These are phyloP conservation scores for Daldinia loculata DNA, from an alignment of 495 filamentous ascomycete genomes.

Conservation along the genomic window DNA sequence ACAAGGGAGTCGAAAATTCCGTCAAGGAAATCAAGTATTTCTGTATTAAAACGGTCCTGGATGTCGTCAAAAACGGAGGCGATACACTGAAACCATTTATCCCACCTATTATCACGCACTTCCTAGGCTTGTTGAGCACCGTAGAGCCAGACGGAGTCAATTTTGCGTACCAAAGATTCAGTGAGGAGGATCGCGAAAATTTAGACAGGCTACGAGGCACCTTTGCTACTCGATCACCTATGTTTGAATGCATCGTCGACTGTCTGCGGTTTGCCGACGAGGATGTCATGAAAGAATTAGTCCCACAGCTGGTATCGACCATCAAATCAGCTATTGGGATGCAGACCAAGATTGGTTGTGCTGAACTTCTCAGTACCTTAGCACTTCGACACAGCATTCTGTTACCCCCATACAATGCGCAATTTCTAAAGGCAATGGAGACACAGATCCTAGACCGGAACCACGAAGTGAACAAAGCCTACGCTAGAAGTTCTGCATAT, in stretches of 20 bases:
- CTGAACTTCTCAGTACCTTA: conserved; percentile 84
- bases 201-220: conserved; percentile 85
- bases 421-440: conserved; percentile 77
- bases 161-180: conserved; percentile 88
- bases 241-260: conserved; percentile 92
- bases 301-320: conserved; percentile 73
- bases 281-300: conserved; percentile 74
- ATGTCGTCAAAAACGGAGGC: conserved; percentile 87
- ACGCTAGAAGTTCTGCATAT: conserved; percentile 87
- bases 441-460: conserved; percentile 88
- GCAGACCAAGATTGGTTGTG: conserved; percentile 91
- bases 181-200: conserved; percentile 82
- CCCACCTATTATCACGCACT: conserved; percentile 79
- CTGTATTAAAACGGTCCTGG: conserved; percentile 76
- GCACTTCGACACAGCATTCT: conserved; percentile 77
- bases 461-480: conserved; percentile 85
- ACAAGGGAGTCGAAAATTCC: conserved; percentile 84
- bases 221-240: conserved; percentile 83
- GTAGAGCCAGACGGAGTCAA: conserved; percentile 88
- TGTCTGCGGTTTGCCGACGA: conserved; percentile 87
- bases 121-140: conserved; percentile 81
- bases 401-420: conserved; percentile 78
- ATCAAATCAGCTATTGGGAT: conserved; percentile 88
- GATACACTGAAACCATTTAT: conserved; percentile 79
- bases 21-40: conserved; percentile 84